A percentile compares a stretch with the other conserved stretches of the same genome.
Evolutionary conservation across 192 early-diverging fungal species (phyloP).

Genomic region (Rhizophagus prolifer): DNA sequence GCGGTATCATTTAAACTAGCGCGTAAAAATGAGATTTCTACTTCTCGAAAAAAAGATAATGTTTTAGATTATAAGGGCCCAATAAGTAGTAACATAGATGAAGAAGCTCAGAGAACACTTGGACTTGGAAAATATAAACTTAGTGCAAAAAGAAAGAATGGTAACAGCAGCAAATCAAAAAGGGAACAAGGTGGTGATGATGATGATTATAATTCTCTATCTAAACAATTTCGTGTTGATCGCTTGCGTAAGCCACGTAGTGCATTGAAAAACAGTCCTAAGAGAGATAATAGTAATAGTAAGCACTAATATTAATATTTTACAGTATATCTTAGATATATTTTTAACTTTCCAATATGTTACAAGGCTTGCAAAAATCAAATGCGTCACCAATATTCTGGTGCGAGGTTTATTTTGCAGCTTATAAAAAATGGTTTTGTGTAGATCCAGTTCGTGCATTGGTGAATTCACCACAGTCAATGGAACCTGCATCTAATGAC

Average conservation of each 20-base stretch:
- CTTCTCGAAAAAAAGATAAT: constrained; percentile 6
- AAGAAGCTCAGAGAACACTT: constrained; percentile 9
- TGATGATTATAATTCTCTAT: neutral
- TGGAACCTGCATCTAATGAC: constrained; percentile 53
- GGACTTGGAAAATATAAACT: constrained; percentile 6
- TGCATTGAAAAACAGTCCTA: neutral
- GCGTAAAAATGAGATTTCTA: neutral
- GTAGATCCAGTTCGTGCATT: constrained; percentile 58
- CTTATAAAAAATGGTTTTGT: constrained; percentile 58
- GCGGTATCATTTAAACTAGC: constrained; percentile 59
- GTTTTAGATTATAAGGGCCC: constrained; percentile 35
- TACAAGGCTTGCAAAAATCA: neutral
- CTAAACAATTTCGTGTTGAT: neutral
- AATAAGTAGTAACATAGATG: constrained; percentile 16
- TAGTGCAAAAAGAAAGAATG: neutral
- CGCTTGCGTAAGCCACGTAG: neutral
- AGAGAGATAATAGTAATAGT: neutral
- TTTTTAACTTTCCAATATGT: no score
- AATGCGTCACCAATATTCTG: constrained; percentile 57
- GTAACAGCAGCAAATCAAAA: neutral
- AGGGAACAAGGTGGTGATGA: neutral
- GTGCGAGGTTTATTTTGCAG: constrained; percentile 60
- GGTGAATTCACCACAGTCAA: constrained; percentile 49
- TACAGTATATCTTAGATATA: no score
- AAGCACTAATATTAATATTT: neutral